Base-by-base conservation (phyloP, 1,284 basidiomycete genomes). In the Mycena citricolor region DNA sequence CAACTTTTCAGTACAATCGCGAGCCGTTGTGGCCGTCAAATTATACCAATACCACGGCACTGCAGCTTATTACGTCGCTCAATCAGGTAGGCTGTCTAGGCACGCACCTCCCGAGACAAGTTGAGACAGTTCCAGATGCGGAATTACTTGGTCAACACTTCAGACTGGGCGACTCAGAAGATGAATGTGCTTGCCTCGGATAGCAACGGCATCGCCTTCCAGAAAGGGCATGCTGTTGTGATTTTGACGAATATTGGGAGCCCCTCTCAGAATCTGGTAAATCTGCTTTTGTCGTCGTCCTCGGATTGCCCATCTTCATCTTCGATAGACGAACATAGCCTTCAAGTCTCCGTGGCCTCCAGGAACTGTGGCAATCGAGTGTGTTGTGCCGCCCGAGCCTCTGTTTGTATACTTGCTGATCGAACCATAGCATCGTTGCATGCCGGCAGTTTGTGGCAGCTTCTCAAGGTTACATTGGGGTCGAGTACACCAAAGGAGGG, bases 241-340 rank as follows among this genome's bases (percentile, higher is more conserved):
- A 69, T 90, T 23, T 56, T 90, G 54, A 92, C 88, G 14, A 91
- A 87, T 64, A 80, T 89, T 51, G 85, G 84, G 16, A 84, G 82
- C 47, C 82, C 83, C 13, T 30, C 47, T 8, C 39, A 49, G 32
- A 52, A 49, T 29, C 26, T 40, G n/a, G 82, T 86, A 59, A 47
- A 77, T 60, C 44, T 46, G 10, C 12, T 21, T 23, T 23, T 20
- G 11, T 5, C 26, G 8, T 17, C 8, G 14, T 41, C 38, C 31
- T 30, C n/a, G 33, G 20, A 31, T 37, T n/a, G n/a, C n/a, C n/a
- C n/a, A 25, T 13, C 23, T 33, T 31, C 31, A 25, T 41, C 34
- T 42, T 36, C 35, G 24, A 30, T 34, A 25, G 22, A 79, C 71
- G 25, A 61, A 67, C 43, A 67, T 82, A 30, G 66, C 74, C 4